Evolutionary conservation across 2,329 filamentous ascomycete species (phyloP), one percentile per base, ranked within the genome.

Genomic region (Sphaerulina populicola): DNA sequence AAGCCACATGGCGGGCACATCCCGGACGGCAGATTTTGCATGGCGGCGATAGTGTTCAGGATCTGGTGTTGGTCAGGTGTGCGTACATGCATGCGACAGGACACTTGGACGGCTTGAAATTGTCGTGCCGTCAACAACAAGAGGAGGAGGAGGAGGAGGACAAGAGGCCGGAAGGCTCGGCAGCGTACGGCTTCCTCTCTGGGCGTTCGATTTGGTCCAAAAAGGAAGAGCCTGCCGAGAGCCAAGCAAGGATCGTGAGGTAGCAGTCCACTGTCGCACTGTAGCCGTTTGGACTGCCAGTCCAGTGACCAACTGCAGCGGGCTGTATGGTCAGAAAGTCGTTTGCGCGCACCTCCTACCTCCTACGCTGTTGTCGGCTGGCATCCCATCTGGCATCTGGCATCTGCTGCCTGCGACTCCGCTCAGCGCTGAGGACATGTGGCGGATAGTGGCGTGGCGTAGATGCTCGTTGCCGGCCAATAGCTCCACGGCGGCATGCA

Each of bases 391-490:
- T 18, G 18, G 18, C 18, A 18, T 18, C 18, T 18, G 18, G 18
- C 18, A 18, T 18, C 18, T 18, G 18, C 18, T 18, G 18, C 18
- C 18, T 15, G 37, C n/a, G 14, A 39, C 33, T 12, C 33, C 33
- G 11, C 14, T 12, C 6, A 36, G 14, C 18, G 36, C 10, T 9
- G 36, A 27, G 40, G 21, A 46, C 14, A 38, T 39, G 45, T 48
- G 45, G 45, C 45, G 37, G 45, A 48, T 23, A 14, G 48, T 50
- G 47, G 51, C 50, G 56, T 49, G 39, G 51, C 50, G 56, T 51
- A 36, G 27, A 50, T 50, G 37, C 29, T 14, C 18, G 21, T 44
- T 47, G 29, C 30, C 30, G 36, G 36, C 57, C 52, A 57, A 59
- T 57, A 46, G 46, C 43, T 35, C 48, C 52, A 29, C 42, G 30